Evolutionary conservation across 2,329 filamentous ascomycete genomes (phyloP), one percentile per base, ranked within the genome.

Genomic region (Cadophora luteo-olivacea): DNA sequence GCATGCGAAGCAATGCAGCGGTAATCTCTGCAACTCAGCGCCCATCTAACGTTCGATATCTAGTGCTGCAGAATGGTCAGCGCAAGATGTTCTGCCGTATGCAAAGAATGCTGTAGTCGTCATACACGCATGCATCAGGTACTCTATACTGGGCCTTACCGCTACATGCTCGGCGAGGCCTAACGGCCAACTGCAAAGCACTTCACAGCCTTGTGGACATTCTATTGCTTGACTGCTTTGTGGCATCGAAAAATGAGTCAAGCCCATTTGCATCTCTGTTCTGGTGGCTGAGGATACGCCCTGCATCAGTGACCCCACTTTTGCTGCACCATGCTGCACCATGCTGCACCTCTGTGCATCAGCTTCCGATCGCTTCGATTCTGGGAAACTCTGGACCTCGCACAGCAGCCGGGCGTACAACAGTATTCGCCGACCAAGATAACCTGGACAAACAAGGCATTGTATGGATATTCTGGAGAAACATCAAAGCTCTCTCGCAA

Each of bases 91-190:
- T 32, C 19, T 54, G 24, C 61, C 36, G 9, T 48, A 38, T 65
- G 36, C 63, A 48, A 57, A 48, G 63, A 36, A 41, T 36, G 25
- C 36, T 65, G 36, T 45, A 48, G 32, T 55, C 51, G 51, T 58
- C 52, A 65, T 54, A 65, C 63, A 58, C 49, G 3, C 32, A 33
- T 57, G 25, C 32, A 57, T n/a, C 51, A 54, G 7, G 22, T n/a
- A 33, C 19, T 45, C 29, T 19, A 41, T 24, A 65, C 38, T 65
- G 63, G 63, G 63, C 36, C 19, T 33, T 58, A 33, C 49, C 48
- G 48, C 61, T 41, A 36, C 49, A 24, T 49, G 1, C 16, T 25
- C 25, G 52, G 25, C 52, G 12, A 32, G 48, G 32, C 61, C 61
- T 19, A 22, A 49, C 11, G 22, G 45, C n/a, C 61, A 64, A 63